These are phyloP conservation scores for Bruguiera gymnorhiza DNA, from an alignment of 345 rosid genomes.

Conservation along the genomic window DNA sequence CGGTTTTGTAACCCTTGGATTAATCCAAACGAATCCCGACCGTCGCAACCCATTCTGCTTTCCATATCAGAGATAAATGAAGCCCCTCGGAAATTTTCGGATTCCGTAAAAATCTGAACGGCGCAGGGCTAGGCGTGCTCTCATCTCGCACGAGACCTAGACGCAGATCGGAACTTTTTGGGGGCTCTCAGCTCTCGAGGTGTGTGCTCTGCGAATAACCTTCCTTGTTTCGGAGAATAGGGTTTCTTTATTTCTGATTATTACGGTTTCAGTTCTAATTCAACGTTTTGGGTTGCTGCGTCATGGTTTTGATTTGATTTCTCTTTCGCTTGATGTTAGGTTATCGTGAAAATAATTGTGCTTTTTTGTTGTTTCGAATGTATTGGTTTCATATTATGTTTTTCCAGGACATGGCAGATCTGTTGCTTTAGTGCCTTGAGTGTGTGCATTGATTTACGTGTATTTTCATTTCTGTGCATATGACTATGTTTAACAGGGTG, in stretches of 20 bases:
- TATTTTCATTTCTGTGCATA: too few species aligned
- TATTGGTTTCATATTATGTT: too few species aligned
- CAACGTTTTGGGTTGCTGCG: background rate
- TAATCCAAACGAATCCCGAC: slow-evolving; percentile 5
- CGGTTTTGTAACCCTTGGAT: slow-evolving; percentile 10
- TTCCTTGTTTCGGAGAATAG: background rate
- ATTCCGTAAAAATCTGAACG: background rate
- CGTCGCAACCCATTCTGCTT: background rate
- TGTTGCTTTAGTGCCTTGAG: too few species aligned
- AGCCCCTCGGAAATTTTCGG: background rate
- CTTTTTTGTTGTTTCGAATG: too few species aligned
- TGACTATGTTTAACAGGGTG: too few species aligned
- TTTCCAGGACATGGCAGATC: too few species aligned
- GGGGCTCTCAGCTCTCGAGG: slow-evolving; percentile 9
- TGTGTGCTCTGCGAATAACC: background rate
- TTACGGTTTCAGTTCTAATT: background rate
- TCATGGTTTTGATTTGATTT: background rate
- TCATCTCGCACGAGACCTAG: background rate
- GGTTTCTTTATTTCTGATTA: background rate
- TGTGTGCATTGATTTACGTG: too few species aligned
- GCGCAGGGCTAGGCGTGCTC: background rate
- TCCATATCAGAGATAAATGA: background rate
- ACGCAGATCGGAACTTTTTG: background rate
- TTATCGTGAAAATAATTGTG: background rate
- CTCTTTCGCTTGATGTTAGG: background rate